Evolutionary conservation across 2,329 filamentous ascomycete species (phyloP).

Genomic region (Xylariaceae sp.): DNA sequence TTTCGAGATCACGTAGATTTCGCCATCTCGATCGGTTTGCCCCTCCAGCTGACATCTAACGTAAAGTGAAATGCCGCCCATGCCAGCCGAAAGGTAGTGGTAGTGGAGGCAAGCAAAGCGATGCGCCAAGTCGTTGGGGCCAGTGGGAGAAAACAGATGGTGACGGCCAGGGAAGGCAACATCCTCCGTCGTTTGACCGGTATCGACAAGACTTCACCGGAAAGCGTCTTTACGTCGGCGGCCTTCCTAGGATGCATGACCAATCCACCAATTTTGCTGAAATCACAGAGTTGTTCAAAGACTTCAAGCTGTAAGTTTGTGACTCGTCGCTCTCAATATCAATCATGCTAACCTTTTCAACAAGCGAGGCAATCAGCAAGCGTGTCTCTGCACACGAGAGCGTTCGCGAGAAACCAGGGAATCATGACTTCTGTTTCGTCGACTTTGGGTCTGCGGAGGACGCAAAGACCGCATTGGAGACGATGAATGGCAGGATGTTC

Average conservation of each 20-base stretch:
- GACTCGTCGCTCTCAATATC: background rate
- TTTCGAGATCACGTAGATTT: background rate
- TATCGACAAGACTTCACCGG: slow-evolving; percentile 24
- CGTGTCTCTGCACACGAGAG: slow-evolving; percentile 56
- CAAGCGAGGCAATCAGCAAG: slow-evolving; percentile 40
- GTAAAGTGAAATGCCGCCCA: slow-evolving; percentile 56
- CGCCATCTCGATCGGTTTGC: no score
- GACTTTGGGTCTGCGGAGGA: slow-evolving; percentile 55
- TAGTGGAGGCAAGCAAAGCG: slow-evolving; percentile 13
- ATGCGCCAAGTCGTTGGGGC: slow-evolving; percentile 40
- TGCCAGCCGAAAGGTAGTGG: slow-evolving; percentile 45
- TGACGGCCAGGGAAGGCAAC: slow-evolving; percentile 7
- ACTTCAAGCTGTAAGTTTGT: slow-evolving; percentile 39
- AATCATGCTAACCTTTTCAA: slow-evolving; percentile 6
- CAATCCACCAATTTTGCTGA: slow-evolving; percentile 44
- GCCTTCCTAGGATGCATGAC: slow-evolving; percentile 45
- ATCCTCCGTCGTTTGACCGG: slow-evolving; percentile 11
- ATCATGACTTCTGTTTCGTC: slow-evolving; percentile 64
- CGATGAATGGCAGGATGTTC: slow-evolving; percentile 34
- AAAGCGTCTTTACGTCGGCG: slow-evolving; percentile 48
- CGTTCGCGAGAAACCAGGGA: slow-evolving; percentile 47
- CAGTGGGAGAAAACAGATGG: slow-evolving; percentile 35
- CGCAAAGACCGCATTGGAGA: slow-evolving; percentile 46
- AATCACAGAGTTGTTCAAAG: slow-evolving; percentile 44
- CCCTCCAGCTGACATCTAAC: background rate